Conservation (phyloP, 495 filamentous ascomycete genomes). For the Xylaria telfairii region DNA sequence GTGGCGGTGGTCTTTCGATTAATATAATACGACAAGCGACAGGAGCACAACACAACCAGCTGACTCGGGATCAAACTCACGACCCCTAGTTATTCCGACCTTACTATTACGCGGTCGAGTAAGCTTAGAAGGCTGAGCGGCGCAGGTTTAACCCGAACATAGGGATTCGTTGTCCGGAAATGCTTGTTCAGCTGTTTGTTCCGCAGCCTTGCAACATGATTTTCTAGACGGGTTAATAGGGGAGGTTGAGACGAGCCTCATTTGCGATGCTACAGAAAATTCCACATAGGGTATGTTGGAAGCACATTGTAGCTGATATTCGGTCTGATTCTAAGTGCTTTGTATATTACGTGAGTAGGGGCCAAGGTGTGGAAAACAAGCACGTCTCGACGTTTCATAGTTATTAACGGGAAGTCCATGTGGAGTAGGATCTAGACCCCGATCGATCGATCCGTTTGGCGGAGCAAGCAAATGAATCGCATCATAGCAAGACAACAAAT, state of each 20-base stretch:
- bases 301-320: background rate
- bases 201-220: background rate
- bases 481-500: constrained; percentile 3
- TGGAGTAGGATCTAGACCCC: constrained; percentile 5
- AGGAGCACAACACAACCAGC: background rate
- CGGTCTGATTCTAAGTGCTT: background rate
- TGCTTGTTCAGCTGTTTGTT: background rate
- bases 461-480: constrained; percentile 11
- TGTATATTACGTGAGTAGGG: background rate
- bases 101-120: constrained; percentile 2
- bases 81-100: background rate
- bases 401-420: constrained; percentile 4
- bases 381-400: constrained; percentile 13
- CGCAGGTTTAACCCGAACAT: background rate
- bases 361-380: background rate
- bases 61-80: background rate
- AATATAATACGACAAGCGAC: constrained; percentile 3
- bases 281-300: background rate
- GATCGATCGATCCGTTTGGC: background rate
- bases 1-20: background rate
- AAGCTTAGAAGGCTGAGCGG: background rate
- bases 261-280: background rate
- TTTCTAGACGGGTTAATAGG: background rate
- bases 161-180: background rate
- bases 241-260: constrained; percentile 2